Evolutionary conservation across 257 asterid species (phyloP).

Genomic region (Voacanga thouarsii): DNA sequence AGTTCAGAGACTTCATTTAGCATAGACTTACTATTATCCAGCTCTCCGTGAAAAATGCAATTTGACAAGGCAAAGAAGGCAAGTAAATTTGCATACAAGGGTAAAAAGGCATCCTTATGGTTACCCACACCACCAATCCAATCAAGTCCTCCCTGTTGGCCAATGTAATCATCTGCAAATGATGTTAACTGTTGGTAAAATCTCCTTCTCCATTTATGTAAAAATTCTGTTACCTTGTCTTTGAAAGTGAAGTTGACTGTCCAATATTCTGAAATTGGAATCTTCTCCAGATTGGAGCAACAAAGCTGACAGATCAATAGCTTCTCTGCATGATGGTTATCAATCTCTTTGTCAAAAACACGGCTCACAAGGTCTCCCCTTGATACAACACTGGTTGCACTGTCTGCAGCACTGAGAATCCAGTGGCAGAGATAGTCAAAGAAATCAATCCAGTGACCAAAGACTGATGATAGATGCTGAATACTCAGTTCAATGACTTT

Average conservation of each 20-base stretch:
- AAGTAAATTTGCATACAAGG: slow-evolving; percentile 66
- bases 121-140: slow-evolving; percentile 97
- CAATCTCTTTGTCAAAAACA: slow-evolving; percentile 95
- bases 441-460: slow-evolving; percentile 69
- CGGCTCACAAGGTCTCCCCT: slow-evolving; percentile 78
- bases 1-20: slow-evolving; percentile 51
- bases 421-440: slow-evolving; percentile 65
- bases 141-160: slow-evolving; percentile 34
- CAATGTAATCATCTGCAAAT: slow-evolving; percentile 39
- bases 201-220: slow-evolving; percentile 61
- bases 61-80: slow-evolving; percentile 64
- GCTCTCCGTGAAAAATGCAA: slow-evolving; percentile 41
- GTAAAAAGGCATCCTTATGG: slow-evolving; percentile 84
- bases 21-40: slow-evolving; percentile 32
- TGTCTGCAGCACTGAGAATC: slow-evolving; percentile 51
- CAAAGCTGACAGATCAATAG: slow-evolving; percentile 75
- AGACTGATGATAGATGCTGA: slow-evolving; percentile 60
- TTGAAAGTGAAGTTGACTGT: slow-evolving; percentile 23
- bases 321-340: slow-evolving; percentile 92
- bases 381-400: slow-evolving; percentile 34
- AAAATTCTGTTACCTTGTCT: slow-evolving; percentile 30
- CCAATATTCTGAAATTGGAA: slow-evolving; percentile 35
- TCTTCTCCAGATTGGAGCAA: slow-evolving; percentile 66
- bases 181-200: slow-evolving; percentile 50
- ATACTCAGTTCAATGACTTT: slow-evolving; percentile 74